Percentiles rank a stretch among this genome's conserved stretches.
Evolutionary conservation across 129 eudicot species (phyloP).

Genomic region (Helianthus annuus): DNA sequence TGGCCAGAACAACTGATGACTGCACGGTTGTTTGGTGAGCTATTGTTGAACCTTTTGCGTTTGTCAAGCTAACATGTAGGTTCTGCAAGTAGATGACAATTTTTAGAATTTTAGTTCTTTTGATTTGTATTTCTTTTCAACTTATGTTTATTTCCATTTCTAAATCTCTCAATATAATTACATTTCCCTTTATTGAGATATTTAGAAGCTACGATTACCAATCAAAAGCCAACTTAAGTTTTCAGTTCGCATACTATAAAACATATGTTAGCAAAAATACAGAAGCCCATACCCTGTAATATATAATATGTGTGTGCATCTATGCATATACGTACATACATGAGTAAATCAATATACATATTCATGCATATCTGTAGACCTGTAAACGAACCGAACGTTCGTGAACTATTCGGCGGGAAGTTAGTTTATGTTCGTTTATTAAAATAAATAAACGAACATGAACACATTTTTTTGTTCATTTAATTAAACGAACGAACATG

Average conservation of each 20-base stretch:
- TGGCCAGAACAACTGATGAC: slow-evolving; percentile 60
- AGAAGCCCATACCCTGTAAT: not conserved
- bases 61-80: slow-evolving; percentile 75
- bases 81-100: slow-evolving; percentile 56
- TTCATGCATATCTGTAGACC: not conserved
- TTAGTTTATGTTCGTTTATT: no score
- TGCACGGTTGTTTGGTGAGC: slow-evolving; percentile 74
- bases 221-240: not conserved
- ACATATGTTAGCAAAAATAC: not conserved
- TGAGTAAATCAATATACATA: slow-evolving; percentile 1
- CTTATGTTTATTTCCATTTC: not conserved
- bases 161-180: not conserved
- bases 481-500: no score
- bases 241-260: not conserved
- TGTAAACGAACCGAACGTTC: no score
- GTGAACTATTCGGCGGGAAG: no score
- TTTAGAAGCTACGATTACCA: not conserved
- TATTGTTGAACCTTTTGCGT: slow-evolving; percentile 82
- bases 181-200: not conserved
- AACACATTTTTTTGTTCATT: no score
- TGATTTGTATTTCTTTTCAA: not conserved
- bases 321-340: not conserved
- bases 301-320: not conserved
- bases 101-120: not conserved
- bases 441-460: no score